Base-by-base conservation (phyloP, 1,284 basidiomycete species). In the Ganoderma boninense region DNA sequence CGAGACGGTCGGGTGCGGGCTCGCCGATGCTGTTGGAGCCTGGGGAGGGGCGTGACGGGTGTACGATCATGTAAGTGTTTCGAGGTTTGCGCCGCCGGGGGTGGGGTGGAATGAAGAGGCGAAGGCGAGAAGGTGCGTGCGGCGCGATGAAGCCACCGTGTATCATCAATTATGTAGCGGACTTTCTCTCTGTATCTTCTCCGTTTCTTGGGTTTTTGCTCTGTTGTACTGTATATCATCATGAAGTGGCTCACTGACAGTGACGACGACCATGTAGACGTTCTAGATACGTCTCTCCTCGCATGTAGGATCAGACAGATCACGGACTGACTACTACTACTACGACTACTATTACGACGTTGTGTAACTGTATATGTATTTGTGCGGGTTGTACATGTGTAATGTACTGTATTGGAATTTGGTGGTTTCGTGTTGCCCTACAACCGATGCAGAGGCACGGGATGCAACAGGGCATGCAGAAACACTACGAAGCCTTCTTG, bases 41-140 rank as follows among this genome's bases (percentile, higher is more conserved):
- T 26, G 75, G 73, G 59, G 71, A 75, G 46, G 80, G 81, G 59
- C 82, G 84, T 20, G 84, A 84, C 3, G 84, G 83, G 49, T 86
- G 85, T 79, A 79, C 80, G 29, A 79, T 86, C 68, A 87, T 85
- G 84, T 87, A 79, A 46, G 69, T 62, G 49, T 18, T 57, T 57
- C 26, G 38, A 38, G 10, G 38, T 38, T 38, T 35, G 29, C 11
- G 54, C 18, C 26, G 23, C 11, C 49, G 49, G 11, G 11, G 49
- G 46, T 4, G 49, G 23, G 8, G 46, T 3, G n/a, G n/a, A 23
- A 23, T 23, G 13, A 23, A 49, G 23, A 52, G 49, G 46, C 7
- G 46, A 26, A 26, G 49, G 16, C 2, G 49, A 64, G 54, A 61
- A 70, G 70, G 65, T 68, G 49, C 60, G 65, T 69, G 64, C 65